These are phyloP conservation scores for Chaetomium fimeti DNA, from an alignment of 495 filamentous ascomycete species.

Conservation along the genomic window DNA sequence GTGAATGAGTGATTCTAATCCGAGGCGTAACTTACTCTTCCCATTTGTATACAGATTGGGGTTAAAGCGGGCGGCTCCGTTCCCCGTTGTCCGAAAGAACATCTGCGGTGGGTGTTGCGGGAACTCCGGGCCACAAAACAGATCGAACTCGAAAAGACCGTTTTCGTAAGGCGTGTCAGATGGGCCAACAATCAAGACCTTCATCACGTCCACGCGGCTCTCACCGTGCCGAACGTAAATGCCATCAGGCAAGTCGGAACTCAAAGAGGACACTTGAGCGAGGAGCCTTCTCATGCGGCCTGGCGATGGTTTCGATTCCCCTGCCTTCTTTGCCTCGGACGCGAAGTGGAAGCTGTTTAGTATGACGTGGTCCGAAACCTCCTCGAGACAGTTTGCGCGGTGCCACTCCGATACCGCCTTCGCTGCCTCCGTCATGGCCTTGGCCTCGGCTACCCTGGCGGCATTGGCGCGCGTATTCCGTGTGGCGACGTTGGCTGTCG, in stretches of 20 bases:
- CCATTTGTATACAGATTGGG: slow-evolving; percentile 60
- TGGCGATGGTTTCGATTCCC: background rate
- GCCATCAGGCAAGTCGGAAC: slow-evolving; percentile 54
- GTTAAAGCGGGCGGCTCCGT: slow-evolving; percentile 51
- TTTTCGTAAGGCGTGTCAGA: slow-evolving; percentile 59
- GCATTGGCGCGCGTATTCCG: background rate
- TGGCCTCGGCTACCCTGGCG: background rate
- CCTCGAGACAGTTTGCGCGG: slow-evolving; percentile 38
- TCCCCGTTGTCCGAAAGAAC: slow-evolving; percentile 51
- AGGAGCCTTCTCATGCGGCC: slow-evolving; percentile 53
- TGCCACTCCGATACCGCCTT: slow-evolving; percentile 34
- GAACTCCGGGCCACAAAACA: slow-evolving; percentile 49
- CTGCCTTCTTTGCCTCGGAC: slow-evolving; percentile 17
- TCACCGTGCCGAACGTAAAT: slow-evolving; percentile 58
- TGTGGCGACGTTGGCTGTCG: background rate
- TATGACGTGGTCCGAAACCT: slow-evolving; percentile 41
- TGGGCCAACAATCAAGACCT: slow-evolving; percentile 58
- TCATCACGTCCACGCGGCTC: slow-evolving; percentile 56
- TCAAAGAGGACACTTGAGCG: slow-evolving; percentile 52
- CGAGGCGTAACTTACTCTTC: slow-evolving; percentile 42
- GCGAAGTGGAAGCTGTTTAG: slow-evolving; percentile 28
- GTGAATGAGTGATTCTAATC: background rate
- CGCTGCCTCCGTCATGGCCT: slow-evolving; percentile 3
- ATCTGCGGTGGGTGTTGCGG: slow-evolving; percentile 52
- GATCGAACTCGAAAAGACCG: slow-evolving; percentile 62